Evolutionary conservation across 352 stramenopile genomes (phyloP).

Genomic region (Phytophthora meadii): DNA sequence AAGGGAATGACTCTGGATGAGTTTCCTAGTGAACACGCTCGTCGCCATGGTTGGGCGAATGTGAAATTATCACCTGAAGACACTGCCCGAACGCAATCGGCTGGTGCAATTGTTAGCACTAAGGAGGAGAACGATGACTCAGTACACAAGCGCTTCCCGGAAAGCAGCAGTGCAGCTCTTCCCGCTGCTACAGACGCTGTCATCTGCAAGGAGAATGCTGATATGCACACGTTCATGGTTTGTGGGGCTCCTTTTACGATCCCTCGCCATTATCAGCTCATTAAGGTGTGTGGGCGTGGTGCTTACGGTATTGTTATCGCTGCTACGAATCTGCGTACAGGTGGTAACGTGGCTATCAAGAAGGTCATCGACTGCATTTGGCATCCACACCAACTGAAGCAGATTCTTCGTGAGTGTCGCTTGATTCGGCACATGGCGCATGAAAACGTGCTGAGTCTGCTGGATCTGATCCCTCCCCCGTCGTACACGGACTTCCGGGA

Average conservation of each 20-base stretch:
- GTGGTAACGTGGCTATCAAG: constrained; percentile 91
- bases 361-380: constrained; percentile 93
- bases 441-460: constrained; percentile 86
- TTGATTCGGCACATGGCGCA: constrained; percentile 88
- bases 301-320: constrained; percentile 92
- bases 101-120: constrained; percentile 50
- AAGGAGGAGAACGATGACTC: constrained; percentile 38
- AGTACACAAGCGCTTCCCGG: constrained; percentile 52
- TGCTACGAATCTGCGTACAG: constrained; percentile 78
- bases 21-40: constrained; percentile 43
- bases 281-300: constrained; percentile 89
- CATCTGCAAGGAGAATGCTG: constrained; percentile 84
- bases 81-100: constrained; percentile 58
- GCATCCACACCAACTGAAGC: constrained; percentile 90
- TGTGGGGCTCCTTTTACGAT: constrained; percentile 90
- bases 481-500: constrained; percentile 89
- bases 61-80: constrained; percentile 80
- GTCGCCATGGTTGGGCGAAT: constrained; percentile 80
- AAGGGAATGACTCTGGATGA: constrained; percentile 51
- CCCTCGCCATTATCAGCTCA: constrained; percentile 85
- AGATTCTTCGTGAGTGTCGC: constrained; percentile 87
- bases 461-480: constrained; percentile 84
- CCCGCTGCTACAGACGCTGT: constrained; percentile 56
- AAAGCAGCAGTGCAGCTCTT: constrained; percentile 31
- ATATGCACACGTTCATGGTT: constrained; percentile 92